Evolutionary conservation across 2,329 filamentous ascomycete genomes (phyloP), one percentile per base, ranked within the genome.

Genomic region (Westerdykella aurantiaca): DNA sequence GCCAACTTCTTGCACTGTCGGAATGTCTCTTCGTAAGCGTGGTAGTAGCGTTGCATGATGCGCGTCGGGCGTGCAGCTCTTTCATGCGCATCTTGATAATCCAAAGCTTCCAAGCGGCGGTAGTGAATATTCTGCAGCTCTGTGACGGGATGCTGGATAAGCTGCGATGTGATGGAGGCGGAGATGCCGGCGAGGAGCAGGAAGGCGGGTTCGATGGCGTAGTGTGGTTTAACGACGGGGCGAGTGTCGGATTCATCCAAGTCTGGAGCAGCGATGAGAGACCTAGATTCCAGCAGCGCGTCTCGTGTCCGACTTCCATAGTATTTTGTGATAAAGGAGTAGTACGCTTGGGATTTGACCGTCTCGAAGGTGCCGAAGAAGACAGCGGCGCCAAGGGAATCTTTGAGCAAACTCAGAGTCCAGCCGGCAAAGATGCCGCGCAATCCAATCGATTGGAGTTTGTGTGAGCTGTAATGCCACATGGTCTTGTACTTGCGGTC

Each of bases 321-420:
- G 60, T 82, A 86, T 70, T 78, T 81, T 12, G 76, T 78, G 25
- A 89, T 78, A 57, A 85, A 89, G 37, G 71, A 71, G 64, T 88
- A 88, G 67, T 86, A 83, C 11, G 75, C 75, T 60, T 89, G 85
- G 10, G 81, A 82, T 62, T 89, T 89, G 57, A 88, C 71, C 38
- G 81, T 86, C 67, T 90, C 86, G 50, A 90, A 89, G 0, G 78
- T 79, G 54, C 78, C 79, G 66, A 90, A 90, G 73, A 88, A 88
- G 14, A 86, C 66, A 31, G 81, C 85, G 42, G 78, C 80, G 11
- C 85, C 85, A 5, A 86, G 64, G 22, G 80, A 79, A 57, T 88
- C 85, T 55, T 88, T 87, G 35, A 81, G 57, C 34, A 88, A 76
- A 0, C 79, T 83, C 2, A 90, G 65, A 0, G 78, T 74, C 78